Evolutionary conservation across 306 rosid genomes (phyloP).

Genomic region (Cucurbita moschata): DNA sequence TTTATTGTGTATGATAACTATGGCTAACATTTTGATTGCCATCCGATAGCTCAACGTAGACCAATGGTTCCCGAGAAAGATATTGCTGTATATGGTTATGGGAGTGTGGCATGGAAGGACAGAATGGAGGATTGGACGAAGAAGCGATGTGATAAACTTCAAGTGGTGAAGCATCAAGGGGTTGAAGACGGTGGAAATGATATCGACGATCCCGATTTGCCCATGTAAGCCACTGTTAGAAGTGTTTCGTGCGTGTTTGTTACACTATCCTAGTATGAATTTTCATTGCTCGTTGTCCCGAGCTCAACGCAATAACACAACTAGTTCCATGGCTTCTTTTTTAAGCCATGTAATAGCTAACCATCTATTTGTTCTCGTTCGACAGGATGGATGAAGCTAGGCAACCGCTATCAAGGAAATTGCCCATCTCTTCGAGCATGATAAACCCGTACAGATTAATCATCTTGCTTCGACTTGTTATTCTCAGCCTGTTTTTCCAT

Average conservation of each 20-base stretch:
- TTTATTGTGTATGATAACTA: not conserved
- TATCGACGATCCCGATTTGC: slow-evolving; percentile 70
- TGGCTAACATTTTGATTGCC: slow-evolving; percentile 7
- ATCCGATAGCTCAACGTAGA: slow-evolving; percentile 64
- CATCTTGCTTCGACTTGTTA: slow-evolving; percentile 58
- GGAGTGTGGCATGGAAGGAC: slow-evolving; percentile 94
- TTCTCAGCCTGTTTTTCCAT: slow-evolving; percentile 75
- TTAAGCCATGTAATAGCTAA: not conserved
- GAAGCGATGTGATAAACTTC: slow-evolving; percentile 76
- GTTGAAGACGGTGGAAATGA: slow-evolving; percentile 34
- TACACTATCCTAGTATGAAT: too few relatives aligned
- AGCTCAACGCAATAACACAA: not conserved
- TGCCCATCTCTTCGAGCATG: slow-evolving; percentile 82
- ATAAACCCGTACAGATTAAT: slow-evolving; percentile 92
- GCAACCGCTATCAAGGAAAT: slow-evolving; percentile 85
- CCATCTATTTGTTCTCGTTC: slow-evolving; percentile 6
- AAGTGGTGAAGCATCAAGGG: slow-evolving; percentile 86
- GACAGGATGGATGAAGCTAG: slow-evolving; percentile 98
- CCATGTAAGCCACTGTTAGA: slow-evolving; percentile 40
- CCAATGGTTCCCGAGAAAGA: slow-evolving; percentile 96
- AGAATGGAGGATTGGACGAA: slow-evolving; percentile 96
- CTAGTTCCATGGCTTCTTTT: not conserved
- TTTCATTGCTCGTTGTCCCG: too few relatives aligned
- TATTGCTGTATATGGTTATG: slow-evolving; percentile 87
- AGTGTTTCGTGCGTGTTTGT: not conserved